Evolutionary conservation across 2,329 filamentous ascomycete genomes (phyloP).

Genomic region (Paramyrothecium sp.): DNA sequence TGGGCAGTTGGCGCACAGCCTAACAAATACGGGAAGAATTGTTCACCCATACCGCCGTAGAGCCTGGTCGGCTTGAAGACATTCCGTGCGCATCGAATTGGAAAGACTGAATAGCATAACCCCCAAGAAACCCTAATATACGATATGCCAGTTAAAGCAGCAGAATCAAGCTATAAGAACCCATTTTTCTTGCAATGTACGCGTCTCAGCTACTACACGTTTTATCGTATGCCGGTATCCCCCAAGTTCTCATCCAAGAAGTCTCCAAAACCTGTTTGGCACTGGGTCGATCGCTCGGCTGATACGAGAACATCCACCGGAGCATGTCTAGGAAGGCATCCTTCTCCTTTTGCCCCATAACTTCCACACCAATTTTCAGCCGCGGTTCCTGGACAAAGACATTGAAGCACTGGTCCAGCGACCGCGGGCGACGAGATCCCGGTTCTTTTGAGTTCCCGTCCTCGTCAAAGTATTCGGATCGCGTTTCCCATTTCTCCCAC

Average conservation of each 20-base stretch:
- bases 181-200: too few relatives aligned
- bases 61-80: too few relatives aligned
- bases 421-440: not conserved
- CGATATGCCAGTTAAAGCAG: too few relatives aligned
- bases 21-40: too few relatives aligned
- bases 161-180: too few relatives aligned
- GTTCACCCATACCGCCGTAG: too few relatives aligned
- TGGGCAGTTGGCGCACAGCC: too few relatives aligned
- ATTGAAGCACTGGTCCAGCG: not conserved
- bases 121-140: too few relatives aligned
- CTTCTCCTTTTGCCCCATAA: not conserved
- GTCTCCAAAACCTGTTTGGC: constrained; percentile 1
- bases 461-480: not conserved
- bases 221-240: constrained; percentile 1
- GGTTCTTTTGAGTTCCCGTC: not conserved
- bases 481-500: not conserved
- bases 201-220: too few relatives aligned
- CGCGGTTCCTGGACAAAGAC: not conserved
- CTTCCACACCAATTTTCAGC: not conserved
- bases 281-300: constrained; percentile 1
- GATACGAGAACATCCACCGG: not conserved
- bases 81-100: too few relatives aligned
- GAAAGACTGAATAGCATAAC: too few relatives aligned
- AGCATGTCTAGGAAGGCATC: not conserved
- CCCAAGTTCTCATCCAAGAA: constrained; percentile 3